These are phyloP conservation scores for Kregervanrija pseudodelftensis DNA, from an alignment of 805 yeast genomes.

Conservation along the genomic window DNA sequence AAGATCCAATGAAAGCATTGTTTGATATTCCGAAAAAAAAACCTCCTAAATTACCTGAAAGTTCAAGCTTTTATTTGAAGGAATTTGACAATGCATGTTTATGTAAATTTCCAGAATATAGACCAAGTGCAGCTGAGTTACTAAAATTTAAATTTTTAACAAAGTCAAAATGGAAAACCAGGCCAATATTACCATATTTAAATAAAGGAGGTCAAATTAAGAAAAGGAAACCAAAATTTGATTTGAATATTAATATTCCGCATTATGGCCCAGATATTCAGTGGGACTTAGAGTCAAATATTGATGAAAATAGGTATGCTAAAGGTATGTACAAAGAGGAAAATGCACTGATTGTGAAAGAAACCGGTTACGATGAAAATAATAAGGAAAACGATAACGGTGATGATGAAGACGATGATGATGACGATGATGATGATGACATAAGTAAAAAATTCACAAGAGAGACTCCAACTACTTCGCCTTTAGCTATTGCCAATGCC, in stretches of 20 bases:
- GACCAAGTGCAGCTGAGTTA: conserved; percentile 58
- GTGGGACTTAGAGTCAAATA: conserved; percentile 19
- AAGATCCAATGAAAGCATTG: conserved; percentile 72
- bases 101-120: conserved; percentile 51
- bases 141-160: conserved; percentile 48
- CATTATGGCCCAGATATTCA: conserved; percentile 20
- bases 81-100: conserved; percentile 61
- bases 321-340: background rate
- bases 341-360: background rate
- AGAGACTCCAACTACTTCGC: no score
- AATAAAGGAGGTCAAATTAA: conserved; percentile 3
- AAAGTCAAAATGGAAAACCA: conserved; percentile 23
- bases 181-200: conserved; percentile 16
- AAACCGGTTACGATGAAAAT: background rate
- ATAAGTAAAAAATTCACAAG: no score
- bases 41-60: conserved; percentile 46
- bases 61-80: conserved; percentile 36
- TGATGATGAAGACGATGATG: background rate
- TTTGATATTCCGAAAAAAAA: conserved; percentile 58
- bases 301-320: background rate
- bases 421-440: background rate
- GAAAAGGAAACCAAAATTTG: conserved; percentile 34
- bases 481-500: no score
- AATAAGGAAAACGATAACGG: background rate
- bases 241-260: conserved; percentile 20